A percentile compares a stretch with the other conserved stretches of the same genome.
phyloP scores from a whole-genome alignment of 73 alveolate species.

The Loxodes magnus region DNA sequence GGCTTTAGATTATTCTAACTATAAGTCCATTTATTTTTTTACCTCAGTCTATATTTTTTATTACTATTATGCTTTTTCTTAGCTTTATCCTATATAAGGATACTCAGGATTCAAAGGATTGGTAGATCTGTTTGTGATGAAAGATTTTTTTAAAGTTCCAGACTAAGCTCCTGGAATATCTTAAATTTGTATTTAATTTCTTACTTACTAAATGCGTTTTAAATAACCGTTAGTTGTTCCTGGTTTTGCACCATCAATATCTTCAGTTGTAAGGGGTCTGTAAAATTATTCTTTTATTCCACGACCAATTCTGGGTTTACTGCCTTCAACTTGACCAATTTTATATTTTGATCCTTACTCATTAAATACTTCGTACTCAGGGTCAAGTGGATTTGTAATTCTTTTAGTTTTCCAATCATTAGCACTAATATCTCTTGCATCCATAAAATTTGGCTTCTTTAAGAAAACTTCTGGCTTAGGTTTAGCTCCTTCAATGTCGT shows the following conservation, averaged over 20 bases:
- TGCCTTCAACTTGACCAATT: slow-evolving; percentile 2
- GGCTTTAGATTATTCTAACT: no score
- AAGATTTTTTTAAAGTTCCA: slow-evolving; percentile 18
- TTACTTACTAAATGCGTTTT: slow-evolving; percentile 6
- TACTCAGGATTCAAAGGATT: slow-evolving; percentile 27
- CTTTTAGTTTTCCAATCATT: background rate
- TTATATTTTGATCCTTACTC: background rate
- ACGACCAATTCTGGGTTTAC: background rate
- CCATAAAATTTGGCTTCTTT: slow-evolving; percentile 3
- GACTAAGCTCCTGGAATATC: slow-evolving; percentile 32
- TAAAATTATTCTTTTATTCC: slow-evolving; percentile 1
- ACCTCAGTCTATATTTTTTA: no score
- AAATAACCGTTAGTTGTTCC: slow-evolving; percentile 23
- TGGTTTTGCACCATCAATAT: slow-evolving; percentile 28
- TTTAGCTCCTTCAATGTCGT: slow-evolving; percentile 16
- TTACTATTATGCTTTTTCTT: no score
- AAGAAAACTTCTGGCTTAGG: background rate
- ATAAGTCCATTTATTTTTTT: no score
- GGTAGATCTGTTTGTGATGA: slow-evolving; percentile 13
- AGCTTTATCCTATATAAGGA: no score
- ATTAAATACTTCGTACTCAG: background rate
- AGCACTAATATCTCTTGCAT: background rate
- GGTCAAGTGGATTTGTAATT: background rate
- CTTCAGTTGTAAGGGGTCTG: slow-evolving; percentile 1
- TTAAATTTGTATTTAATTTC: background rate